phyloP scores from a whole-genome alignment of 2,329 filamentous ascomycete genomes.

The Ophiosphaerella herpotricha region DNA sequence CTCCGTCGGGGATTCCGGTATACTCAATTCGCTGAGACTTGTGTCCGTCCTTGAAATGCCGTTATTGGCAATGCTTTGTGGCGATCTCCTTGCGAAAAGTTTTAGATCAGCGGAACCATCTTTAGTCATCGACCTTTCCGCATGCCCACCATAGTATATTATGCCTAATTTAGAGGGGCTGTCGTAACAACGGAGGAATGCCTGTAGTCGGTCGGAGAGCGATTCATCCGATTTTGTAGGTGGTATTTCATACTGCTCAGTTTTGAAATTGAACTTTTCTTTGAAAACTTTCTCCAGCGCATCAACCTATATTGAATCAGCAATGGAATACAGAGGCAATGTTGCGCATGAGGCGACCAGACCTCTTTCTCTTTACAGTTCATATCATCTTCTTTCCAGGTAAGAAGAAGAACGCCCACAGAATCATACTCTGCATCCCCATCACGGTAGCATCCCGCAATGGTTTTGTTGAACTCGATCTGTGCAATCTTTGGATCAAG shows the following conservation, averaged over 20 bases:
- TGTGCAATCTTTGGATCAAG: constrained; percentile 9
- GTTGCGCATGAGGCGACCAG: neutral
- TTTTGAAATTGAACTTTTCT: constrained; percentile 10
- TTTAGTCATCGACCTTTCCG: neutral
- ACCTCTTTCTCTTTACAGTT: constrained; percentile 13
- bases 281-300: constrained; percentile 8
- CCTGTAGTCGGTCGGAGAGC: constrained; percentile 4
- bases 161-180: constrained; percentile 15
- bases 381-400: constrained; percentile 15
- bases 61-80: too few relatives aligned
- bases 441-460: constrained; percentile 16
- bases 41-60: neutral
- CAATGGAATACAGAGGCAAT: neutral
- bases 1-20: constrained; percentile 5
- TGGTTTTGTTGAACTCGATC: constrained; percentile 15
- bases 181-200: constrained; percentile 10
- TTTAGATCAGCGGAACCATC: constrained; percentile 5
- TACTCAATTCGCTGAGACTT: neutral
- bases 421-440: constrained; percentile 14
- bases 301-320: neutral
- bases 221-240: neutral
- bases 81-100: constrained; percentile 3
- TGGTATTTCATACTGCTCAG: constrained; percentile 16
- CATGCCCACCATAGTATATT: constrained; percentile 22
- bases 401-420: constrained; percentile 16